Evolutionary conservation across 495 filamentous ascomycete species (phyloP).

Genomic region (Aspergillus biplanus): DNA sequence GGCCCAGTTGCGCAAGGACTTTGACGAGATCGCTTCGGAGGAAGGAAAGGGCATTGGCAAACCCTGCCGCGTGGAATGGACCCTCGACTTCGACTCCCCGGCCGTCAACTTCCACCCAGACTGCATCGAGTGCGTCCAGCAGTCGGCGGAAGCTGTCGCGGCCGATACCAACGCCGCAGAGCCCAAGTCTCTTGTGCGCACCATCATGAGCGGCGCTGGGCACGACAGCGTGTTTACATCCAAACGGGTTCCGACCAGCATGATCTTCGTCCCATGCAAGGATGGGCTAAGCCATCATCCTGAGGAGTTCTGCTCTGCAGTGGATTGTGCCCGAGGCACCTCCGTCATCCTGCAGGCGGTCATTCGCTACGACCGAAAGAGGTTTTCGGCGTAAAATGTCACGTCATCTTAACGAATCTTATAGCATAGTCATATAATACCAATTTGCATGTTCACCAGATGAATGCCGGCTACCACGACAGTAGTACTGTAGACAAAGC

Average conservation of each 20-base stretch:
- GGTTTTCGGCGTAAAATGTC: slow-evolving; percentile 30
- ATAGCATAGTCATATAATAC: slow-evolving; percentile 13
- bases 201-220: slow-evolving; percentile 59
- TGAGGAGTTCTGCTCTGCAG: slow-evolving; percentile 60
- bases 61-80: slow-evolving; percentile 61
- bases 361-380: slow-evolving; percentile 60
- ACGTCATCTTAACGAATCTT: neutral
- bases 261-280: slow-evolving; percentile 70
- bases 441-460: slow-evolving; percentile 1
- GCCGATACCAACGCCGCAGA: slow-evolving; percentile 50
- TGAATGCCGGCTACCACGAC: neutral
- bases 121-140: slow-evolving; percentile 68
- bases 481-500: too few species aligned
- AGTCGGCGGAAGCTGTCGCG: slow-evolving; percentile 59
- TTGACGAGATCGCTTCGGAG: slow-evolving; percentile 58
- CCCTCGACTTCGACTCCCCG: slow-evolving; percentile 63
- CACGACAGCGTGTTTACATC: slow-evolving; percentile 70
- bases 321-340: slow-evolving; percentile 65
- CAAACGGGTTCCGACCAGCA: slow-evolving; percentile 61
- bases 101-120: slow-evolving; percentile 71
- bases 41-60: slow-evolving; percentile 54
- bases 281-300: slow-evolving; percentile 70
- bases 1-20: slow-evolving; percentile 55
- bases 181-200: slow-evolving; percentile 44
- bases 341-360: slow-evolving; percentile 65